phyloP scores from a whole-genome alignment of 2,329 filamentous ascomycete genomes.

The Microsporum canis region DNA sequence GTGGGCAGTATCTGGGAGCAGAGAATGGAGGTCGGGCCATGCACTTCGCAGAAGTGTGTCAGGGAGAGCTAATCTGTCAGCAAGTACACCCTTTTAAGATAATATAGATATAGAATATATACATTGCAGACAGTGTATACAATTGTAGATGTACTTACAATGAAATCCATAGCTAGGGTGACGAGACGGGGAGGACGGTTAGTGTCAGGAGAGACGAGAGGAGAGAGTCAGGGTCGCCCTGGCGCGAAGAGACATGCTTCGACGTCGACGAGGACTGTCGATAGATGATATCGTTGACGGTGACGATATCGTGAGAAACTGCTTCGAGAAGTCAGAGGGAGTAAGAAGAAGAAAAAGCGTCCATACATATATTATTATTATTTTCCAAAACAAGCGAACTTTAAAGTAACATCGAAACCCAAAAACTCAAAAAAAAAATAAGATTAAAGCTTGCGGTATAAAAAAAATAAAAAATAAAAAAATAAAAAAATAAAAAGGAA shows the following conservation, averaged over 20 bases:
- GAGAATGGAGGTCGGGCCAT: slow-evolving; percentile 51
- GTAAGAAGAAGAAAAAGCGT: background rate
- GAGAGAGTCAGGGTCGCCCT: background rate
- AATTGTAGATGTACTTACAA: slow-evolving; percentile 25
- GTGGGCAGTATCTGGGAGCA: slow-evolving; percentile 49
- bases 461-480: background rate
- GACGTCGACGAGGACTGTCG: background rate
- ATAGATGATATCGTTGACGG: background rate
- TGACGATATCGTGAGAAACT: background rate
- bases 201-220: background rate
- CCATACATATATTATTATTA: background rate
- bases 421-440: background rate
- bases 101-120: too few relatives aligned
- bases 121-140: too few relatives aligned
- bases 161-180: slow-evolving; percentile 31
- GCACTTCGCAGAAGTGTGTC: slow-evolving; percentile 52
- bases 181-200: background rate
- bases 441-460: background rate
- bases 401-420: background rate
- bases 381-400: background rate
- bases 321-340: background rate
- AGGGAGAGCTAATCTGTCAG: slow-evolving; percentile 42
- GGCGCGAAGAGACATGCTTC: slow-evolving; percentile 3
- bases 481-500: background rate
- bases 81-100: background rate